A percentile compares a stretch with the other conserved stretches of the same genome.
These are phyloP conservation scores for Aspergillus ruber DNA, from an alignment of 2,329 filamentous ascomycete genomes.

Conservation along the genomic window DNA sequence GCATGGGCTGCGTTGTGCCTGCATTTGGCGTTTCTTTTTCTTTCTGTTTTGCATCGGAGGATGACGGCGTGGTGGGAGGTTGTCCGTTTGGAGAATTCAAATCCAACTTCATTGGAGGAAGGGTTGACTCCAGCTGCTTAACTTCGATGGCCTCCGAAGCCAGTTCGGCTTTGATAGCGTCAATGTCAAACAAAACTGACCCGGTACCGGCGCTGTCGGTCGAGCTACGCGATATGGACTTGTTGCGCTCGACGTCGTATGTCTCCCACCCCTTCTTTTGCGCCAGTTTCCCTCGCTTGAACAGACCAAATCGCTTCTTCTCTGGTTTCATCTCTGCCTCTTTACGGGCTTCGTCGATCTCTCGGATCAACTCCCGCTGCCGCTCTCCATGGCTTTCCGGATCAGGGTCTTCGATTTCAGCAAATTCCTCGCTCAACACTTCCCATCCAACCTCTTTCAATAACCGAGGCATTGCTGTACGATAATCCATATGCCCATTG, in stretches of 20 bases:
- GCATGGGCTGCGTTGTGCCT: constrained; percentile 14
- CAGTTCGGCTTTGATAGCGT: constrained; percentile 83
- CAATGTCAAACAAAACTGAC: constrained; percentile 82
- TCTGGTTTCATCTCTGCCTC: constrained; percentile 75
- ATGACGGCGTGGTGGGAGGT: constrained; percentile 13
- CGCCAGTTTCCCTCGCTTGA: constrained; percentile 66
- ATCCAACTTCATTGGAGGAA: constrained; percentile 83
- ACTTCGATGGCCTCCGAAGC: constrained; percentile 65
- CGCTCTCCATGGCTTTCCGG: constrained; percentile 84
- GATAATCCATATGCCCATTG: constrained; percentile 93
- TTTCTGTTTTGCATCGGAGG: constrained; percentile 30
- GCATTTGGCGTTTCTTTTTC: constrained; percentile 37
- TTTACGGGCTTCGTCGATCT: constrained; percentile 90
- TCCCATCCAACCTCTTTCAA: constrained; percentile 84
- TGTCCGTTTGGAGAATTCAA: constrained; percentile 30
- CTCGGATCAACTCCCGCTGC: constrained; percentile 88
- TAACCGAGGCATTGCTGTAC: constrained; percentile 80
- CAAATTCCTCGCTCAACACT: constrained; percentile 88
- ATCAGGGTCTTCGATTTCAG: constrained; percentile 94
- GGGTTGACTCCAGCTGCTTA: constrained; percentile 76
- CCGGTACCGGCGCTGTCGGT: constrained; percentile 24
- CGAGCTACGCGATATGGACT: constrained; percentile 21
- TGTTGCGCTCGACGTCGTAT: constrained; percentile 61
- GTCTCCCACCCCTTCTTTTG: constrained; percentile 91
- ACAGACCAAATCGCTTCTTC: constrained; percentile 67